Conservation (phyloP, 2,329 filamentous ascomycete genomes). For the Cercospora berteroae region DNA sequence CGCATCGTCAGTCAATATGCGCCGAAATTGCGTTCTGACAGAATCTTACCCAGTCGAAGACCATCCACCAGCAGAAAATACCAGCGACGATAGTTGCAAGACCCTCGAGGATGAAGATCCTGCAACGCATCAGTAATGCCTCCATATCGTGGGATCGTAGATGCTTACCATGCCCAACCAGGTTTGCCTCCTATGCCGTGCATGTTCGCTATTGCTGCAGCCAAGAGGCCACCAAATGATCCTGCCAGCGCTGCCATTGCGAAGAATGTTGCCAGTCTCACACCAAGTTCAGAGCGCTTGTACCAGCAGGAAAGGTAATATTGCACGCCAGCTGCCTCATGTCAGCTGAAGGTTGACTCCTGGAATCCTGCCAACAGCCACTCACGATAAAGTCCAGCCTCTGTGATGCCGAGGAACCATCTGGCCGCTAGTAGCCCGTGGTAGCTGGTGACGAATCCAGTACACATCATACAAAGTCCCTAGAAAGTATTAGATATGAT, state of each 20-base stretch:
- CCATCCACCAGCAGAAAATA: conserved; percentile 29
- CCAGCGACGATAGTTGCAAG: conserved; percentile 62
- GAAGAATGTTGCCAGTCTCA: conserved; percentile 78
- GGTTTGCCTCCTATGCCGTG: conserved; percentile 56
- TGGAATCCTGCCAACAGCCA: background rate
- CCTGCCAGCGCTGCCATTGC: conserved; percentile 76
- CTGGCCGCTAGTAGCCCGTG: conserved; percentile 30
- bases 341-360: background rate
- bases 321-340: conserved; percentile 60
- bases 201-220: conserved; percentile 69
- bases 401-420: conserved; percentile 34
- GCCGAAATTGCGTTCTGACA: background rate
- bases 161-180: conserved; percentile 37
- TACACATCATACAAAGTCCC: conserved; percentile 44
- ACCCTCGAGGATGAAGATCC: conserved; percentile 60
- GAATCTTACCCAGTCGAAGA: conserved; percentile 50
- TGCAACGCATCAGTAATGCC: conserved; percentile 40
- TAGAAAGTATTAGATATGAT: background rate
- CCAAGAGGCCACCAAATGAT: conserved; percentile 71
- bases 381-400: conserved; percentile 49
- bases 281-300: conserved; percentile 71
- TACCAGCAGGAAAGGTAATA: conserved; percentile 87
- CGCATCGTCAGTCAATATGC: background rate
- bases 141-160: background rate
- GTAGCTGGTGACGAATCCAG: conserved; percentile 28